phyloP scores from a whole-genome alignment of 2,329 filamentous ascomycete genomes.

The Pseudomassariella vexata region DNA sequence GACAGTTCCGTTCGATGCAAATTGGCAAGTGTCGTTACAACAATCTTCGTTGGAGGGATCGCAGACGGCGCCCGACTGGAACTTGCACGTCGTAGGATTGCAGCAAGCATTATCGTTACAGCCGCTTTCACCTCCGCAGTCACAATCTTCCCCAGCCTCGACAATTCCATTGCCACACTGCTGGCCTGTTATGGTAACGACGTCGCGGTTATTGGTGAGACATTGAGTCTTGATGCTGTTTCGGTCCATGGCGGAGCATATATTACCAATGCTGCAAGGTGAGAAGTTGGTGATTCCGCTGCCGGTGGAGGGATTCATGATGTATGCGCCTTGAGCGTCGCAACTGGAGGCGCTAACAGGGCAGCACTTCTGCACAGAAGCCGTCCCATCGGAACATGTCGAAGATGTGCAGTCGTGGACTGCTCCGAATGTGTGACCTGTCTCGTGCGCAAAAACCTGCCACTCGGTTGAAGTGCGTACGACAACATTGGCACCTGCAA shows the following conservation, averaged over 20 bases:
- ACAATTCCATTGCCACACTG: slow-evolving; percentile 97
- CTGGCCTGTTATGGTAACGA: slow-evolving; percentile 74
- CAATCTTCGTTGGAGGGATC: slow-evolving; percentile 79
- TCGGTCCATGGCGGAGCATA: slow-evolving; percentile 78
- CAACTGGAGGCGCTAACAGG: slow-evolving; percentile 64
- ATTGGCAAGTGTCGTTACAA: slow-evolving; percentile 62
- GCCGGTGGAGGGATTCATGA: slow-evolving; percentile 93
- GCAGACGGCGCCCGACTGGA: slow-evolving; percentile 69
- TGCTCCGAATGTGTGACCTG: slow-evolving; percentile 90
- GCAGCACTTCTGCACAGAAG: slow-evolving; percentile 61
- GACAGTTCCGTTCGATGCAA: slow-evolving; percentile 61
- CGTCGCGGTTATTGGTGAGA: slow-evolving; percentile 77
- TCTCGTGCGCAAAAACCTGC: slow-evolving; percentile 94
- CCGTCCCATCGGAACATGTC: slow-evolving; percentile 60
- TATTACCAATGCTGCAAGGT: slow-evolving; percentile 84
- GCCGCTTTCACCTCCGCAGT: slow-evolving; percentile 73
- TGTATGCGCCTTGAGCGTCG: slow-evolving; percentile 70
- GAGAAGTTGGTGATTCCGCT: slow-evolving; percentile 74
- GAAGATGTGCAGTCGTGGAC: slow-evolving; percentile 79
- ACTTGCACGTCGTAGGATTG: slow-evolving; percentile 79
- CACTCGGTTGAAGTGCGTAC: slow-evolving; percentile 78
- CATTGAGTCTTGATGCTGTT: slow-evolving; percentile 73
- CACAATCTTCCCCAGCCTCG: slow-evolving; percentile 88
- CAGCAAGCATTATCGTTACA: slow-evolving; percentile 80
- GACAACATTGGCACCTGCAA: slow-evolving; percentile 85